Conservation (phyloP, 495 filamentous ascomycete genomes). For the Aspergillus diversus region DNA sequence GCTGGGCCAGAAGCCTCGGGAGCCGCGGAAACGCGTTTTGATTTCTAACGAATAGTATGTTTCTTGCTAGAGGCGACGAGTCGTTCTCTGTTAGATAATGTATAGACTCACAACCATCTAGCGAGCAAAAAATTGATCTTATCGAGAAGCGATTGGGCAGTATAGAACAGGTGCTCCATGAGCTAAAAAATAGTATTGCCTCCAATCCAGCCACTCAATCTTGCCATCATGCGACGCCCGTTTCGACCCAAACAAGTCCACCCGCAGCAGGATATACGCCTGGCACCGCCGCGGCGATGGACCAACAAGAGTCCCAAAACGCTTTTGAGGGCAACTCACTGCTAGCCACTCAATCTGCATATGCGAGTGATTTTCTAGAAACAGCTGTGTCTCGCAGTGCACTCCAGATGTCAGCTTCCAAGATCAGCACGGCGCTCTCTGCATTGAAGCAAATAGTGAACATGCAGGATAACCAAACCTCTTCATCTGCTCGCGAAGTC, state of each 20-base stretch:
- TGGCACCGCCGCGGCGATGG: conserved; percentile 31
- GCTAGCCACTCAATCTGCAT: conserved; percentile 63
- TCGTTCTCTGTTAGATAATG: not conserved
- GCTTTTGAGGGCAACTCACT: conserved; percentile 65
- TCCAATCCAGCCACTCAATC: conserved; percentile 13
- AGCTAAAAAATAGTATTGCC: conserved; percentile 29
- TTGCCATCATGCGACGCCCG: conserved; percentile 25
- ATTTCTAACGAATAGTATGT: conserved; percentile 72
- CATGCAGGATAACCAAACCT: conserved; percentile 48
- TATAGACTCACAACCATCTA: conserved; percentile 25
- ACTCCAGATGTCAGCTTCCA: conserved; percentile 49
- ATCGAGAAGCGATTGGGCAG: conserved; percentile 64
- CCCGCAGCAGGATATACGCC: conserved; percentile 28
- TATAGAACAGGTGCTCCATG: conserved; percentile 58
- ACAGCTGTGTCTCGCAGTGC: conserved; percentile 59
- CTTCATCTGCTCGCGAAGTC: conserved; percentile 40
- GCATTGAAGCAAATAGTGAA: conserved; percentile 60
- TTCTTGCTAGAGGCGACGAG: conserved; percentile 3
- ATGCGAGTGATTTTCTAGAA: conserved; percentile 65
- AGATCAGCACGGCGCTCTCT: conserved; percentile 59
- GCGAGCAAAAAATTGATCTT: conserved; percentile 69
- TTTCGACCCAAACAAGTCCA: conserved; percentile 25
- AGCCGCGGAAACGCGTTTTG: conserved; percentile 63
- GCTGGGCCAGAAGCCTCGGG: conserved; percentile 59
- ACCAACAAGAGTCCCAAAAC: conserved; percentile 44